Conservation (phyloP, 768 basidiomycete genomes). For the Trichaptum fuscoviolaceum region DNA sequence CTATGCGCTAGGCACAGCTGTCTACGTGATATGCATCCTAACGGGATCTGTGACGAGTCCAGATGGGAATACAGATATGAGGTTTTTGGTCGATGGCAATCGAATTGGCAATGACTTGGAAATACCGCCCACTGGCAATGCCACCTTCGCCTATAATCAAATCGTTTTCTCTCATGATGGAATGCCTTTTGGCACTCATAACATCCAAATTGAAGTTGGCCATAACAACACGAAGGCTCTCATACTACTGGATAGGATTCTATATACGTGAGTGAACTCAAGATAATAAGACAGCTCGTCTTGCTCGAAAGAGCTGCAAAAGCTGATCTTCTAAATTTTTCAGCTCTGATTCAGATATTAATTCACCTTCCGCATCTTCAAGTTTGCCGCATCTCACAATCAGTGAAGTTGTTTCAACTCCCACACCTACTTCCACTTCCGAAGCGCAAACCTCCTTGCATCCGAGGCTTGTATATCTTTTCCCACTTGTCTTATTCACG, state of each 20-base stretch:
- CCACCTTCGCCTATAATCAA: constrained; percentile 12
- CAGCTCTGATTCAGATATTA: background rate
- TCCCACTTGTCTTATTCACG: no score
- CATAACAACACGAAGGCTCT: background rate
- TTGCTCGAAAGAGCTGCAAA: background rate
- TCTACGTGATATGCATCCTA: constrained; percentile 39
- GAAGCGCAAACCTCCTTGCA: background rate
- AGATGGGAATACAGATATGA: constrained; percentile 29
- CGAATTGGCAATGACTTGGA: constrained; percentile 23
- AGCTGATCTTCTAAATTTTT: background rate
- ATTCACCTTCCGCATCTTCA: background rate
- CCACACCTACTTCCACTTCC: background rate
- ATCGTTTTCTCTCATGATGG: background rate
- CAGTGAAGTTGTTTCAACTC: background rate
- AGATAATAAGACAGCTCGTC: background rate
- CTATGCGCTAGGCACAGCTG: constrained; percentile 30
- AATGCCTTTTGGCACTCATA: background rate
- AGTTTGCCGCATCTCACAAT: background rate
- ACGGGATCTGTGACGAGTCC: constrained; percentile 21
- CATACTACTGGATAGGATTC: background rate
- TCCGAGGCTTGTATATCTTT: background rate
- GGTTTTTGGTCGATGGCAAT: constrained; percentile 32
- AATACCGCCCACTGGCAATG: constrained; percentile 17
- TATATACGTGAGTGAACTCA: background rate
- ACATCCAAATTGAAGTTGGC: background rate